Percentiles rank a stretch among this genome's conserved stretches.
phyloP scores from a whole-genome alignment of 2,329 filamentous ascomycete genomes.

The Penicillium aurantiogriseum region DNA sequence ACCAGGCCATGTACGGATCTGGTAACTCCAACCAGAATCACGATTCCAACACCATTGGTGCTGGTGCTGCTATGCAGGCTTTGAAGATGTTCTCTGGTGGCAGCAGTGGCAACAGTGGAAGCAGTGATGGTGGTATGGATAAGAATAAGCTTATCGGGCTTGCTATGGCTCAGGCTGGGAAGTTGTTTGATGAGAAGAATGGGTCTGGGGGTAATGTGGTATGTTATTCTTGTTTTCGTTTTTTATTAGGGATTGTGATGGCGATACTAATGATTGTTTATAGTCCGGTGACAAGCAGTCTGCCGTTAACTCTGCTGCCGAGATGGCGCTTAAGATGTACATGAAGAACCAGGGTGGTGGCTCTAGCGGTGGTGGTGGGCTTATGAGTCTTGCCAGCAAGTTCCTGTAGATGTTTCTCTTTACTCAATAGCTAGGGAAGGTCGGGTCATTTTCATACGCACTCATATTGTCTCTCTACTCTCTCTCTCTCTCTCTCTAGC shows the following conservation, averaged over 20 bases:
- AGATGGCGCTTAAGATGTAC: slow-evolving; percentile 90
- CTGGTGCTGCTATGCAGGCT: slow-evolving; percentile 55
- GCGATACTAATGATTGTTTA: slow-evolving; percentile 5
- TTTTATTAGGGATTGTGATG: neutral
- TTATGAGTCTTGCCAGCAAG: slow-evolving; percentile 61
- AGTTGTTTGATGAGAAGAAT: slow-evolving; percentile 66
- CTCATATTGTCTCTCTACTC: no score
- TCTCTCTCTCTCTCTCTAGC: no score
- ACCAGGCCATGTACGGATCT: slow-evolving; percentile 70
- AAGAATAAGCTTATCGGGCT: slow-evolving; percentile 80
- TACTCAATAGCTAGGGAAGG: no score
- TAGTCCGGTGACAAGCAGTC: slow-evolving; percentile 71
- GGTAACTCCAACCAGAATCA: slow-evolving; percentile 42
- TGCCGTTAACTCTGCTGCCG: slow-evolving; percentile 72
- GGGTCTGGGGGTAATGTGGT: slow-evolving; percentile 54
- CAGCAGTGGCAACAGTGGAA: slow-evolving; percentile 29
- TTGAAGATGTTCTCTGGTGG: slow-evolving; percentile 65
- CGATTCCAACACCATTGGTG: slow-evolving; percentile 45
- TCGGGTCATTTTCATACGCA: no score
- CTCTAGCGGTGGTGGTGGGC: slow-evolving; percentile 46
- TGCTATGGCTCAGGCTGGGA: slow-evolving; percentile 84
- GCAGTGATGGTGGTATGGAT: slow-evolving; percentile 48
- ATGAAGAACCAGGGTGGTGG: slow-evolving; percentile 68
- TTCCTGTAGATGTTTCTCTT: slow-evolving; percentile 46
- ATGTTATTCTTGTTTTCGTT: slow-evolving; percentile 24